phyloP scores from a whole-genome alignment of 2,329 filamentous ascomycete species.

The Triangularia verruculosa region DNA sequence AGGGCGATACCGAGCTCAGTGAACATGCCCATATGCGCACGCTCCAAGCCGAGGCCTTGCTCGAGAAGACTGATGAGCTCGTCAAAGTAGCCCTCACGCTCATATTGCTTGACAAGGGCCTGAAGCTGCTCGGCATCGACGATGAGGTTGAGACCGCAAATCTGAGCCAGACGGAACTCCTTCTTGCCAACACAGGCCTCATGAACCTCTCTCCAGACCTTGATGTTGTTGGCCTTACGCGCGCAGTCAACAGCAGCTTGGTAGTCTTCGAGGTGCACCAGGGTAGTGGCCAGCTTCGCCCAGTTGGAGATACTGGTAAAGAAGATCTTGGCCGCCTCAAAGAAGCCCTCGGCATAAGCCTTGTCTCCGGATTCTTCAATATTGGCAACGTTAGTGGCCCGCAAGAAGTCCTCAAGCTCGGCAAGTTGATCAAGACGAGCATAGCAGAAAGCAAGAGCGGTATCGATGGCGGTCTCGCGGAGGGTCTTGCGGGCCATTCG shows the following conservation, averaged over 20 bases:
- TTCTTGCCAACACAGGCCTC: conserved; percentile 95
- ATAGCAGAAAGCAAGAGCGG: conserved; percentile 87
- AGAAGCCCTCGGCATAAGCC: conserved; percentile 89
- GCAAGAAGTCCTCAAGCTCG: conserved; percentile 95
- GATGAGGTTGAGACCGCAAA: conserved; percentile 96
- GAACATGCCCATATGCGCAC: conserved; percentile 96
- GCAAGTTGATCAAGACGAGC: conserved; percentile 86
- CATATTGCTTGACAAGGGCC: conserved; percentile 92
- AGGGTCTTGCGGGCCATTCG: conserved; percentile 97
- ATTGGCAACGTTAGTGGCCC: conserved; percentile 89
- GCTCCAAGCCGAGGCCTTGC: conserved; percentile 88
- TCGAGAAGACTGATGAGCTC: conserved; percentile 93
- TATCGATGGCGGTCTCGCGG: conserved; percentile 90
- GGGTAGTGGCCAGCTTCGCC: conserved; percentile 95
- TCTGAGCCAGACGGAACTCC: conserved; percentile 97
- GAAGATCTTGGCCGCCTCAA: conserved; percentile 98
- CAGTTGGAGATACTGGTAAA: conserved; percentile 98
- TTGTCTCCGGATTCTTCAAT: conserved; percentile 97
- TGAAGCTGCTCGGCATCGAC: conserved; percentile 94
- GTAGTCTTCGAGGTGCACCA: conserved; percentile 96
- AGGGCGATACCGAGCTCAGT: conserved; percentile 88
- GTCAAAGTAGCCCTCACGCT: conserved; percentile 95
- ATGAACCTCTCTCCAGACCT: conserved; percentile 99
- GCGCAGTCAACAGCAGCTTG: conserved; percentile 97
- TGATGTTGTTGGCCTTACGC: conserved; percentile 97